Base-by-base conservation (phyloP, 352 stramenopile genomes). In the Aphanomyces invadans region DNA sequence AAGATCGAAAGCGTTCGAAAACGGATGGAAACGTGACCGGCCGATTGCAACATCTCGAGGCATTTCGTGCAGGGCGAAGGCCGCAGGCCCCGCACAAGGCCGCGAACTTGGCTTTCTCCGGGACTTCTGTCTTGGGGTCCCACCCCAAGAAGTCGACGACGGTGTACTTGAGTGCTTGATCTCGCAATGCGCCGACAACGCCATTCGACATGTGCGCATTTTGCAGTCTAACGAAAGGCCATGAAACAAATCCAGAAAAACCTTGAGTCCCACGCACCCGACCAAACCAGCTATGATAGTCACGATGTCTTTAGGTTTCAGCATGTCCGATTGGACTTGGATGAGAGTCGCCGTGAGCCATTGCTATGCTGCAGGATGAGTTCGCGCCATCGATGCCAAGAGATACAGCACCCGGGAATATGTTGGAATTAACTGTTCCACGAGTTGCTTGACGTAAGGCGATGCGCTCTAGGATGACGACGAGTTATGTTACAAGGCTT, bases 1-100 rank as follows among this genome's bases (percentile, higher is more conserved):
- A 80, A 39, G 83, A 89, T 11, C 76, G 74, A 71, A 87, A 94
- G 69, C 91, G 90, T 31, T 83, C 89, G 52, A 87, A 94, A 19
- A 81, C 71, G 3, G 80, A 79, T 17, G 83, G 83, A 53, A 94
- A 91, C n/a, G 73, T 65, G 10, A 91, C 74, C 5, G 73, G 74
- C 49, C 82, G 79, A 49, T 78, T 74, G 38, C 85, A 94, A 17
- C 36, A 42, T 15, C n/a, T 75, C 71, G 10, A 70, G 67, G 48
- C 85, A 94, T 57, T 21, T 65, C 3, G 29, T 65, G 52, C 46
- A 51, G 19, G 51, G 23, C 86, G 86, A 64, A 91, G 86, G 44
- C 74, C 76, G 44, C 86, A 94, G 48, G 85, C 69, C 55, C 74
- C 71, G 53, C 86, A 94, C 11, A 92, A 65, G 55, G 76, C 88